Percentiles rank a stretch among this genome's conserved stretches.
phyloP scores from a whole-genome alignment of 2,329 filamentous ascomycete species.

The Immersiporthe knoxdaviesiana region DNA sequence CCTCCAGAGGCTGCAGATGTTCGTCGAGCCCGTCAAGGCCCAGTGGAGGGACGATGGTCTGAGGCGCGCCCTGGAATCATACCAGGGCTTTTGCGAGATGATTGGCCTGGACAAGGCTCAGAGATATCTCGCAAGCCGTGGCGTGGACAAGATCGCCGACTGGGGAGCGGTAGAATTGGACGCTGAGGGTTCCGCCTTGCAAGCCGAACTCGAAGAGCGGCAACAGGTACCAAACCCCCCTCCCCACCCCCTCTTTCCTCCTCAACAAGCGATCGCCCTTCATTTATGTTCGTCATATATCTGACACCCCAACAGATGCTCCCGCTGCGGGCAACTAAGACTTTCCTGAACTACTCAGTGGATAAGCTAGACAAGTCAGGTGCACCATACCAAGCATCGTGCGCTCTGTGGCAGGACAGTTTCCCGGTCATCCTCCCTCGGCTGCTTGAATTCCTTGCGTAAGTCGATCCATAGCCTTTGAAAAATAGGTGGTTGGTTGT shows the following conservation, averaged over 20 bases:
- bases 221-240: conserved; percentile 59
- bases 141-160: conserved; percentile 76
- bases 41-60: conserved; percentile 78
- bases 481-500: neutral
- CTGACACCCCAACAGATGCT: conserved; percentile 53
- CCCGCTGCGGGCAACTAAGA: conserved; percentile 85
- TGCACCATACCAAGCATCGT: conserved; percentile 73
- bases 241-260: no score
- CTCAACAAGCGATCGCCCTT: neutral
- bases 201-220: conserved; percentile 76
- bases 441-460: conserved; percentile 80
- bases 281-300: neutral
- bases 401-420: conserved; percentile 80
- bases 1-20: conserved; percentile 71
- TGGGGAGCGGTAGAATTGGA: conserved; percentile 83
- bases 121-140: conserved; percentile 72
- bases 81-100: conserved; percentile 77
- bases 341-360: conserved; percentile 87
- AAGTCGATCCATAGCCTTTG: conserved; percentile 31
- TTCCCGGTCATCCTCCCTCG: conserved; percentile 84
- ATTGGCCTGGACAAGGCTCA: conserved; percentile 81
- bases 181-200: conserved; percentile 75
- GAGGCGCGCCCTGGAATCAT: conserved; percentile 70
- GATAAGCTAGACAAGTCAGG: conserved; percentile 81
- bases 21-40: conserved; percentile 79